Evolutionary conservation across 331 rosid genomes (phyloP).

Genomic region (Rosa hybrid): DNA sequence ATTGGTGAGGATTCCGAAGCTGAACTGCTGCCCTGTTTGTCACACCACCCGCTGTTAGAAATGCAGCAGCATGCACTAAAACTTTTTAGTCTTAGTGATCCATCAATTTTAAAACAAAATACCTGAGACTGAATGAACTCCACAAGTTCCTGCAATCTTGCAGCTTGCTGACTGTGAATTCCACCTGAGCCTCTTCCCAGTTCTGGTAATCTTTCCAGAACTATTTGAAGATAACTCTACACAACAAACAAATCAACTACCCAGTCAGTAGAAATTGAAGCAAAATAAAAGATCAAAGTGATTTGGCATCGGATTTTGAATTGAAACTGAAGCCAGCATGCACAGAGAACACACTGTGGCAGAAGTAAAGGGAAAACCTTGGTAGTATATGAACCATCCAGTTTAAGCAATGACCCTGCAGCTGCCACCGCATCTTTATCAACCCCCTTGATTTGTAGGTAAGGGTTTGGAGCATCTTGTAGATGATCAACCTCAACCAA

Average conservation of each 20-base stretch:
- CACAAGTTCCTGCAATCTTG: constrained; percentile 88
- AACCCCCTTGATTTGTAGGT: constrained; percentile 94
- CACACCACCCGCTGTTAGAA: constrained; percentile 23
- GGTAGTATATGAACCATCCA: constrained; percentile 86
- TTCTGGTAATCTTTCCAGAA: constrained; percentile 80
- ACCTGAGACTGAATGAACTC: constrained; percentile 98
- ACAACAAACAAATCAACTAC: constrained; percentile 28
- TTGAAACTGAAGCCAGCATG: neutral
- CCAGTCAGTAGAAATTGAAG: neutral
- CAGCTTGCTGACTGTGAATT: constrained; percentile 76
- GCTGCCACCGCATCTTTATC: constrained; percentile 91
- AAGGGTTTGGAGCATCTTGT: constrained; percentile 86
- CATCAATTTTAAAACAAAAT: neutral
- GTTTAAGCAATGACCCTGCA: constrained; percentile 84
- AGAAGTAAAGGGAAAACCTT: constrained; percentile 58
- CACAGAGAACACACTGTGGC: neutral
- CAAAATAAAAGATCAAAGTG: neutral
- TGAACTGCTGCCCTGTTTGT: constrained; percentile 67
- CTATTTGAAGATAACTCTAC: constrained; percentile 93
- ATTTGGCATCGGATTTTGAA: constrained; percentile 15
- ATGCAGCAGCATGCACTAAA: constrained; percentile 14
- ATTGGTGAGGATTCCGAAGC: constrained; percentile 80
- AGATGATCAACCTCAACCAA: constrained; percentile 93
- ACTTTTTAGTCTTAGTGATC: neutral
- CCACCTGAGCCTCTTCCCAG: constrained; percentile 65